Base-by-base conservation (phyloP, 306 rosid species). In the Prinsepia uniflora region DNA sequence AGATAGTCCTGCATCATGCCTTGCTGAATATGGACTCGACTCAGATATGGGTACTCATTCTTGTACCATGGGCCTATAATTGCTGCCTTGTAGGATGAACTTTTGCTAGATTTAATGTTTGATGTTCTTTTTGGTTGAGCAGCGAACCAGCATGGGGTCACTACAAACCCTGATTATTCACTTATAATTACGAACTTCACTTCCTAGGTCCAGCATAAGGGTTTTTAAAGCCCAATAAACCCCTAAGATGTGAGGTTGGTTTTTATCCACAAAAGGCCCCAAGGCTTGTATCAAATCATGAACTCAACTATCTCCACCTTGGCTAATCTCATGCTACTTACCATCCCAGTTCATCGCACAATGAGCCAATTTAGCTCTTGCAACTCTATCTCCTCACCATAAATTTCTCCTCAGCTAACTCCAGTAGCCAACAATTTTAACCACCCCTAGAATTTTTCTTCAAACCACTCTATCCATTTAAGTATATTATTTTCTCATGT, bases 71-170 rank as follows among this genome's bases (percentile, higher is more conserved):
- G 40, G 52, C 49, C 34, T 49, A 34, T 54, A 47, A 30, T 30
- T 30, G 36, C 2, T 1, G 36, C 36, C 36, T 63, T 50, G 9
- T 17, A 4, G 48, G 13, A 19, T 50, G 12, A 36, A 17, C 40
- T 68, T 50, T 50, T 50, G 61, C 30, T 50, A 11, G 46, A 10
- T 68, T 42, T 50, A n/a, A 67, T 43, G 17, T 64, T 18, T 64
- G 69, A 12, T 39, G n/a, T 53, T 13, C 63, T 22, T 6, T 5
- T 56, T 52, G 8, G 65, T 61, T 61, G 20, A 17, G 12, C 3
- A 61, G 9, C 13, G 6, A 0, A 61, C 45, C 19, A 61, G 5
- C 4, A 3, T 61, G 65, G 22, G 6, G 8, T 12, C 24, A 34
- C 5, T 7, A 10, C n/a, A 17, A 56, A 56, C 11, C 61, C 22